A percentile compares a stretch with the other conserved stretches of the same genome.
phyloP scores from a whole-genome alignment of 805 yeast species.

The Tetrapisispora iriomotensis region DNA sequence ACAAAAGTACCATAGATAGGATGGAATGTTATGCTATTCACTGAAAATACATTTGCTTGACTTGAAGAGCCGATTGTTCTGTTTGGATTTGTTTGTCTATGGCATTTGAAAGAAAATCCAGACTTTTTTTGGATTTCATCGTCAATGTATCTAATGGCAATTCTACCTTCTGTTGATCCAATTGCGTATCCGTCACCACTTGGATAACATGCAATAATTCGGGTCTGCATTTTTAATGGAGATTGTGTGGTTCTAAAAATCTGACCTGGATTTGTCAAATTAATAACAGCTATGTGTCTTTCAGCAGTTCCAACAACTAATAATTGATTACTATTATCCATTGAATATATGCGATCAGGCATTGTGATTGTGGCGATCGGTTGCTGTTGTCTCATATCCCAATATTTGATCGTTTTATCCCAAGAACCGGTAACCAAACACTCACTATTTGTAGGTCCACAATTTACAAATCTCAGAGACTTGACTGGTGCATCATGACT shows the following conservation, averaged over 20 bases:
- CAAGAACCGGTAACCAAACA: slow-evolving; percentile 89
- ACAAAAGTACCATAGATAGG: slow-evolving; percentile 85
- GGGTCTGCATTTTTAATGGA: slow-evolving; percentile 84
- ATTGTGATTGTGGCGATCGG: slow-evolving; percentile 76
- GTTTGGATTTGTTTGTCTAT: slow-evolving; percentile 47
- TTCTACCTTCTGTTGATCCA: slow-evolving; percentile 91
- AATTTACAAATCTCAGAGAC: slow-evolving; percentile 63
- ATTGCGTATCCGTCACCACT: slow-evolving; percentile 87
- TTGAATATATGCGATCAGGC: slow-evolving; percentile 84
- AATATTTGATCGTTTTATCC: slow-evolving; percentile 89
- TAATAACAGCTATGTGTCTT: slow-evolving; percentile 65
- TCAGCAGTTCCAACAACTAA: slow-evolving; percentile 94
- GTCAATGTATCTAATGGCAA: slow-evolving; percentile 87
- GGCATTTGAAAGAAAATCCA: slow-evolving; percentile 92
- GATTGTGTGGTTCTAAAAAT: slow-evolving; percentile 65
- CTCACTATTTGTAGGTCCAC: slow-evolving; percentile 67
- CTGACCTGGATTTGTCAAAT: slow-evolving; percentile 70
- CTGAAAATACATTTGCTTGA: slow-evolving; percentile 65
- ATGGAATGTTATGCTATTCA: slow-evolving; percentile 76
- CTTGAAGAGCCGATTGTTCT: slow-evolving; percentile 39
- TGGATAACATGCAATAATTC: slow-evolving; percentile 73
- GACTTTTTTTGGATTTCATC: slow-evolving; percentile 59
- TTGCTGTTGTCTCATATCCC: slow-evolving; percentile 84
- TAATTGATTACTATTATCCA: slow-evolving; percentile 75
- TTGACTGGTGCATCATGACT: slow-evolving; percentile 75